Base-by-base conservation (phyloP, 768 basidiomycete genomes). In the Hericium alpestre region DNA sequence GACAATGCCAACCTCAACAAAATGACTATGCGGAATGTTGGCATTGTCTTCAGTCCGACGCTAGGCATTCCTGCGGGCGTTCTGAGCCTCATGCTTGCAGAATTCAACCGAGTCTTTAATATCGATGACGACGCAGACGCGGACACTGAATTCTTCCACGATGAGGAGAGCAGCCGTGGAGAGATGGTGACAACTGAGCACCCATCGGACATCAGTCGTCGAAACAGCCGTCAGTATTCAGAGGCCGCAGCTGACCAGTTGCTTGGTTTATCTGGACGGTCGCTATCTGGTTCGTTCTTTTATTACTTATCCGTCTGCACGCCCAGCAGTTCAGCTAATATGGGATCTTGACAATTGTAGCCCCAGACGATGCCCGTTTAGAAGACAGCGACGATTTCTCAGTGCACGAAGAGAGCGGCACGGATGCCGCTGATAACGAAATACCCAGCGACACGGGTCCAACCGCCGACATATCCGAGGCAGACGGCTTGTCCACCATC, bases 1-100 rank as follows among this genome's bases (percentile, higher is more conserved):
- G 87, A 92, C 70, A 93, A 98, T 67, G 82, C 93, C 16, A 65
- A 78, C 46, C 73, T 87, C 58, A 96, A 96, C 82, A 98, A 94
- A 76, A 99, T 99, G 96, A 94, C 89, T 43, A 86, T 98, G 82
- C 84, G 95, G 49, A 99, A 99, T 68, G 92, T 99, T 25, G 94
- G 95, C 16, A 98, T 99, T 59, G 95, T 98, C 22, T 97, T 98
- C 73, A 94, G 93, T 62, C 96, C 96, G 2, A 98, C 96, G 0
- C 76, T 99, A 12, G 93, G 93, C 47, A 96, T 99, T 64, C 95
- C 95, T n/a, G 95, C 95, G 3, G 92, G 92, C 7, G 90, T 97
- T 46, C 94, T 98, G 71, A 93, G 90, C 66, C 73, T 96, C 61
- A 91, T 98, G 84, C 80, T 98, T 32, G 86, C 83, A 56, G 91